Base-by-base conservation (phyloP, 1,284 basidiomycete species). In the Exsudoporus floridanus region DNA sequence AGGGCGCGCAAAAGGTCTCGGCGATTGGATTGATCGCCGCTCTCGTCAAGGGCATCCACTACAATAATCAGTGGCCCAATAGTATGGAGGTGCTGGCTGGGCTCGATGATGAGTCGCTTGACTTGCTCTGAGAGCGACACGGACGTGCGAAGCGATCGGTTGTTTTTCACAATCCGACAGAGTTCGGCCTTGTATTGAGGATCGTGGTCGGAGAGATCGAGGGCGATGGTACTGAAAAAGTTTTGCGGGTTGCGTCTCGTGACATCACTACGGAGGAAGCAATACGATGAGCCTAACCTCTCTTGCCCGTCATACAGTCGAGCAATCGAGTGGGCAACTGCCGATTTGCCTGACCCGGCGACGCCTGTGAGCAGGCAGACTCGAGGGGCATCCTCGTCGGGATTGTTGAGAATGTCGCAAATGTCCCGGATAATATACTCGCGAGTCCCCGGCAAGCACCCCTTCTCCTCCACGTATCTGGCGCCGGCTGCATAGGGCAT, bases 311-410 rank as follows among this genome's bases (percentile, higher is more conserved):
- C 62, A 25, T 64, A 61, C n/a, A 63, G 28, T 19, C 46, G 50
- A 28, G 62, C 57, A 19, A 61, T 64, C 8, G 60, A 62, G 18
- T 61, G 62, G 1, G 60, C 57, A 7, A 61, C 37, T 1, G 60
- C 53, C 1, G 62, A 61, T 13, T 64, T 64, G 7, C 62, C 60
- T 1, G 58, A 61, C 12, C 60, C 60, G 0, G 57, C 54, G 19
- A 62, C 57, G 0, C 60, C 62, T 14, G 60, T 64, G n/a, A 61
- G 62, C 0, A 64, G 23, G 41, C 60, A 61, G 27, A 61, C 34
- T 19, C 44, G 49, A 2, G 61, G 55, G 4, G 55, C 48, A 40
- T 47, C 41, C 5, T 52, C 40, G 7, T 30, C 33, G 5, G 50
- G 50, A 47, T 46, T 31, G 19, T 59, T 61, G 4, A 62, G 55